phyloP scores from a whole-genome alignment of 345 rosid genomes.

The Corchorus capsularis region DNA sequence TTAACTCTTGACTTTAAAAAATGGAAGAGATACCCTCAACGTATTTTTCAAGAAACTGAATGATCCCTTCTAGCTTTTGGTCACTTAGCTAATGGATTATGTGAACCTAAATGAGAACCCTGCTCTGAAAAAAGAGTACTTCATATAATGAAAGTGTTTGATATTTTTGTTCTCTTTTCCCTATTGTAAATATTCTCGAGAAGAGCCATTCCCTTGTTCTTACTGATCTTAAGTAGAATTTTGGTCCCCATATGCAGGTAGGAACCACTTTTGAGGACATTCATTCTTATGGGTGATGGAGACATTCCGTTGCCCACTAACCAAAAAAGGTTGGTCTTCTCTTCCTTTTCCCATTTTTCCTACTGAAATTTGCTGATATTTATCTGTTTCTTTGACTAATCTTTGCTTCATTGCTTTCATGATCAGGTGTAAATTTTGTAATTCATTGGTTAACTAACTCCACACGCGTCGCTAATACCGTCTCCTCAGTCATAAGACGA shows the following conservation, averaged over 20 bases:
- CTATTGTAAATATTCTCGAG: constrained; percentile 21
- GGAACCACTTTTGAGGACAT: constrained; percentile 52
- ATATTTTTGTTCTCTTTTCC: constrained; percentile 26
- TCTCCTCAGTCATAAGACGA: constrained; percentile 24
- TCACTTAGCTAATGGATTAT: constrained; percentile 20
- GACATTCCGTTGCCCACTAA: constrained; percentile 75
- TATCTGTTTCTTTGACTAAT: constrained; percentile 32
- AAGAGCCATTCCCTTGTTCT: constrained; percentile 26
- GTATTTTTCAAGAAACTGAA: constrained; percentile 34
- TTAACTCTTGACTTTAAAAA: constrained; percentile 12
- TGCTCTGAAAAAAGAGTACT: constrained; percentile 20
- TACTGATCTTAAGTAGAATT: constrained; percentile 30
- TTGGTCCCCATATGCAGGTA: constrained; percentile 63
- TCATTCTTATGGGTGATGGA: constrained; percentile 65
- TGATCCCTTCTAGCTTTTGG: constrained; percentile 23
- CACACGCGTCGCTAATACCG: constrained; percentile 32
- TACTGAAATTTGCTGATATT: constrained; percentile 25
- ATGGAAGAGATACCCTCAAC: constrained; percentile 19
- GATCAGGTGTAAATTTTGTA: constrained; percentile 58
- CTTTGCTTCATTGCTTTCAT: constrained; percentile 27
- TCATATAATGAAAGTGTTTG: constrained; percentile 28
- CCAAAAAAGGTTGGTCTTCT: constrained; percentile 60
- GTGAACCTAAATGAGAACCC: constrained; percentile 29
- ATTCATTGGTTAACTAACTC: constrained; percentile 40
- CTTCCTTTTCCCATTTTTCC: constrained; percentile 30